Percentiles rank a stretch among this genome's conserved stretches.
Evolutionary conservation across 768 basidiomycete species (phyloP).

Genomic region (Mrakia blollopis): DNA sequence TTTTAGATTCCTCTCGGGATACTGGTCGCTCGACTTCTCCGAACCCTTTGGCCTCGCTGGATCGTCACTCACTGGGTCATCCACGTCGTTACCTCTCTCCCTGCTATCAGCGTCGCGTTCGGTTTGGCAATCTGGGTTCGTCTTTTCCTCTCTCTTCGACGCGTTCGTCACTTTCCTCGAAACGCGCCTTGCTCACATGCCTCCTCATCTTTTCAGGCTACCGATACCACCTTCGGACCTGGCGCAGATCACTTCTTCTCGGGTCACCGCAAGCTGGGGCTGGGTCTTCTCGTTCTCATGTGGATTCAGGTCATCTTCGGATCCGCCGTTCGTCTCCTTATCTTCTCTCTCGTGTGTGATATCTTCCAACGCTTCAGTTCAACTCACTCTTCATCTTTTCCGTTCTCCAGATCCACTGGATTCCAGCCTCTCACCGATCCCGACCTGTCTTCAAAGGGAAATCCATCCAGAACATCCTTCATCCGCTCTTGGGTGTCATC

Average conservation of each 20-base stretch:
- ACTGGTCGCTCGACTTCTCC: constrained; percentile 4
- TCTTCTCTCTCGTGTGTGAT: neutral
- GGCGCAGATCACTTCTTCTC: constrained; percentile 19
- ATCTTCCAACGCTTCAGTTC: too few species aligned
- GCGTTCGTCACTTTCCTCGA: too few species aligned
- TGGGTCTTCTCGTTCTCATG: constrained; percentile 5
- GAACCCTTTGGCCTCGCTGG: constrained; percentile 10
- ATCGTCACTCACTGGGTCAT: constrained; percentile 20
- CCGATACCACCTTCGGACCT: constrained; percentile 1
- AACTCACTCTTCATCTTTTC: neutral
- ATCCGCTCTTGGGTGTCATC: constrained; percentile 9
- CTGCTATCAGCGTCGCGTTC: constrained; percentile 9
- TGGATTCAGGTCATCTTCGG: constrained; percentile 22
- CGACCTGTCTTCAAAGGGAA: neutral
- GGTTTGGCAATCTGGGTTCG: constrained; percentile 15
- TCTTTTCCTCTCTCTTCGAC: neutral
- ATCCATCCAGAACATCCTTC: constrained; percentile 10
- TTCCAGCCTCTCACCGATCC: neutral
- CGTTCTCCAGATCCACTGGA: neutral
- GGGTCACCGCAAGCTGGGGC: neutral
- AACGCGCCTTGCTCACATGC: too few species aligned
- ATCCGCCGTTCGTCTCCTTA: constrained; percentile 1
- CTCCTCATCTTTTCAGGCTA: neutral
- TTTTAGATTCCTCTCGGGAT: constrained; percentile 16
- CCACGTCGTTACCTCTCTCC: neutral